Evolutionary conservation across 1,284 basidiomycete genomes (phyloP), one percentile per base, ranked within the genome.

Genomic region (Moesziomyces parantarcticus): DNA sequence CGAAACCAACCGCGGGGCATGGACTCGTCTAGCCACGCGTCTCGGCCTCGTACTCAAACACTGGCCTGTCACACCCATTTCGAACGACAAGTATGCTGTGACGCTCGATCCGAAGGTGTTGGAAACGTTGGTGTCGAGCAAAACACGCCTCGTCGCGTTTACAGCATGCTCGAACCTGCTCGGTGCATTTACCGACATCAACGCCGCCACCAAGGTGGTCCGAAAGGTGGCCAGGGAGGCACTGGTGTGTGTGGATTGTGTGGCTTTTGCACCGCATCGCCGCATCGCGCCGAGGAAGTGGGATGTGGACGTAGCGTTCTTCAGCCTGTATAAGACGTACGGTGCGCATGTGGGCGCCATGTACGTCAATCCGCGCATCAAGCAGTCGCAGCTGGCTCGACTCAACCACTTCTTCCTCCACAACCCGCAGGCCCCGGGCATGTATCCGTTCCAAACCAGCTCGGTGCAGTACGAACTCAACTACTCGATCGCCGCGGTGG

Each of bases 301-400:
- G 65, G 88, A 87, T 46, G 87, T 91, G 36, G 91, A 92, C 74
- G 91, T 89, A 77, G 88, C 87, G 47, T 88, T 89, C 54, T 90
- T 92, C 81, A 89, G 90, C 2, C 87, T 89, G 69, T 92, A 92
- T 86, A 92, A 92, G 88, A 87, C 92, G 0, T 92, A 92, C 72
- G 91, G 90, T 1, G 89, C 90, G 0, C 92, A 92, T 77, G 87
- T 88, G 6, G 89, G 90, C 0, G 88, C 86, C 0, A 85, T 92
- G 52, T 92, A 92, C 80, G 86, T 89, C 26, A 88, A 88, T 25
- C 60, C 83, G 0, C 49, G 84, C 3, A 83, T 87, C 0, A 86
- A 91, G 39, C 49, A 32, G 29, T 11, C 84, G 25, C 69, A 84
- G 10, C 89, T 92, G 18, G 75, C 86, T 14, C 86, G 89, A 3